These are phyloP conservation scores for Colletotrichum tamarilloi DNA, from an alignment of 2,329 filamentous ascomycete species.

Conservation along the genomic window DNA sequence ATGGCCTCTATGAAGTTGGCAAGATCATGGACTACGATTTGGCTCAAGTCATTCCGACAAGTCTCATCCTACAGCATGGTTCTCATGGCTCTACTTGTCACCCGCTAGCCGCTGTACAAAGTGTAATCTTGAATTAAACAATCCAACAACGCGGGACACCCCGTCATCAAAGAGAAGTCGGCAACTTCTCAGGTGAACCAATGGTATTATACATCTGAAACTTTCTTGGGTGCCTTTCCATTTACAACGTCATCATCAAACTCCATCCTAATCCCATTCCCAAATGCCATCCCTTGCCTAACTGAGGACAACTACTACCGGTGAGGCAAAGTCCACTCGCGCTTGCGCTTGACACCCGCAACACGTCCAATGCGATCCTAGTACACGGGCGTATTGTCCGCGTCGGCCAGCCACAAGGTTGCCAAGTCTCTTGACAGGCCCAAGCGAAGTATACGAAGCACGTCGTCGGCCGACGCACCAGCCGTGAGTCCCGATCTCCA, in stretches of 20 bases:
- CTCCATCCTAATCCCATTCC: background rate
- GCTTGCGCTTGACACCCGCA: constrained; percentile 29
- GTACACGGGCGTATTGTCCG: constrained; percentile 64
- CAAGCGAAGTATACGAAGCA: constrained; percentile 78
- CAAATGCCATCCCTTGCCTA: background rate
- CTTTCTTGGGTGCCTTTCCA: constrained; percentile 9
- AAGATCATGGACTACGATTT: background rate
- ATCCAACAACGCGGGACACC: background rate
- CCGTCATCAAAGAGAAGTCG: background rate
- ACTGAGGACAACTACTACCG: background rate
- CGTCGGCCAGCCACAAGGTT: constrained; percentile 74
- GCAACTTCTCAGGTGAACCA: background rate
- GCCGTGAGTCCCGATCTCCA: constrained; percentile 82
- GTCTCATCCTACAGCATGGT: background rate
- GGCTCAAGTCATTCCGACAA: background rate
- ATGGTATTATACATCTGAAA: constrained; percentile 14
- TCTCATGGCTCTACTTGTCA: too few relatives aligned
- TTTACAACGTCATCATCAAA: constrained; percentile 16
- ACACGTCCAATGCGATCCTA: constrained; percentile 39
- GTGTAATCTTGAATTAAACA: background rate
- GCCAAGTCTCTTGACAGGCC: constrained; percentile 81
- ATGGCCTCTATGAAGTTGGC: background rate
- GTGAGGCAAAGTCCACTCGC: background rate
- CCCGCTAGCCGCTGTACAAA: background rate
- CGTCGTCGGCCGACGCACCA: constrained; percentile 71